These are phyloP conservation scores for Acanthamoeba quina DNA, from an alignment of 208 protist genomes.

Conservation along the genomic window DNA sequence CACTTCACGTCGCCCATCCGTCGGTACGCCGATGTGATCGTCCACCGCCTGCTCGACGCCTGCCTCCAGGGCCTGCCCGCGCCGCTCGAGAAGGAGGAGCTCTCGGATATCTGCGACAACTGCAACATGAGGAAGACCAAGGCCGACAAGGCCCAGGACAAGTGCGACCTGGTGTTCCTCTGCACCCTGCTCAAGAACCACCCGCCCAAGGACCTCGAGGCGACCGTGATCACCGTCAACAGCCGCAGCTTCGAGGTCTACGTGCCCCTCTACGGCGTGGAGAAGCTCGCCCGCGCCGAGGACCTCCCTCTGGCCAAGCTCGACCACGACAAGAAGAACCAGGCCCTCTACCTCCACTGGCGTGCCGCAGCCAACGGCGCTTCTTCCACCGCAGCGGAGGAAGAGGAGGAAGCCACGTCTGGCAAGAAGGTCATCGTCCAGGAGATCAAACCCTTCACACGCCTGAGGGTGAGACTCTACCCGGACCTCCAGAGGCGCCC, in stretches of 20 bases:
- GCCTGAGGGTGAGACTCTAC: conserved; percentile 60
- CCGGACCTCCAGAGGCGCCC: conserved; percentile 56
- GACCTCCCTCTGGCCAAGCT: conserved; percentile 62
- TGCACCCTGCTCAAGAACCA: conserved; percentile 71
- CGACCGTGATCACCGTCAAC: conserved; percentile 54
- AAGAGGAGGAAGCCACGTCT: background rate
- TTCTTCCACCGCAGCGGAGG: background rate
- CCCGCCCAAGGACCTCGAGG: conserved; percentile 64
- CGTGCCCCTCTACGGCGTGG: conserved; percentile 68
- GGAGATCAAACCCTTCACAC: conserved; percentile 72
- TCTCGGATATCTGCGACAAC: conserved; percentile 25
- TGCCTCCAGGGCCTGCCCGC: conserved; percentile 16
- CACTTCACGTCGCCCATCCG: conserved; percentile 97
- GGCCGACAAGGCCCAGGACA: conserved; percentile 75
- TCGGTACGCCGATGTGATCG: conserved; percentile 93
- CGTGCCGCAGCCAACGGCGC: background rate
- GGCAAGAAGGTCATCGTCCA: conserved; percentile 17
- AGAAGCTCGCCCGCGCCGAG: conserved; percentile 55
- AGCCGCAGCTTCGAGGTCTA: conserved; percentile 63
- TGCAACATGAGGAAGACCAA: conserved; percentile 72
- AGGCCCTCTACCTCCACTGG: conserved; percentile 52
- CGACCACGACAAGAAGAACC: conserved; percentile 67
- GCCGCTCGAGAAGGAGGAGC: conserved; percentile 63
- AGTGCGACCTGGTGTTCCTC: conserved; percentile 76
- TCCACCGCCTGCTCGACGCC: conserved; percentile 93